A percentile compares a stretch with the other conserved stretches of the same genome.
Conservation (phyloP, 2,329 filamentous ascomycete genomes). For the Sclerotinia nivalis region DNA sequence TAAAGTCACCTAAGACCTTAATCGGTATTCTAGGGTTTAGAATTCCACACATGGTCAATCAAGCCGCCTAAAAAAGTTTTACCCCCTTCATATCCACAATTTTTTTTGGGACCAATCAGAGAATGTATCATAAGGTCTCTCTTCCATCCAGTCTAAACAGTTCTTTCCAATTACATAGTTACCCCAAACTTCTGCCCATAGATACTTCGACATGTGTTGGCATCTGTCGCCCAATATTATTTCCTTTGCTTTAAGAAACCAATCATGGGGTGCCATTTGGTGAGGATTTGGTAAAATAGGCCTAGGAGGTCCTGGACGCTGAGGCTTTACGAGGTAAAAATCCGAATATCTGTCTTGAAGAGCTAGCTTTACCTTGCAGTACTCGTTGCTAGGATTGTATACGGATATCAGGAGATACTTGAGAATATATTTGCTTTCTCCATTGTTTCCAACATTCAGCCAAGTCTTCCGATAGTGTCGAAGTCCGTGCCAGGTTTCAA, state of each 20-base stretch:
- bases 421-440: background rate
- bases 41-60: background rate
- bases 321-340: background rate
- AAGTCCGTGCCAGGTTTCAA: background rate
- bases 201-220: rapidly evolving
- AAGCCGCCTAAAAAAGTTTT: background rate
- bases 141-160: background rate
- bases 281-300: background rate
- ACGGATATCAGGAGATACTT: background rate
- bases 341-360: background rate
- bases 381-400: background rate
- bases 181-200: background rate
- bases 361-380: background rate
- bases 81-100: too few species aligned
- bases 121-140: background rate
- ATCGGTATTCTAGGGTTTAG: background rate
- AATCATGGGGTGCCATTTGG: background rate
- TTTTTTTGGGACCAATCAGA: background rate
- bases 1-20: background rate
- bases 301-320: rapidly evolving
- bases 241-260: background rate
- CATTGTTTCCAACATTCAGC: background rate
- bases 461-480: background rate
- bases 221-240: background rate
- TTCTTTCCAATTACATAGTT: background rate